phyloP scores from a whole-genome alignment of 163 green algal species.

The Chlorella variabilis region DNA sequence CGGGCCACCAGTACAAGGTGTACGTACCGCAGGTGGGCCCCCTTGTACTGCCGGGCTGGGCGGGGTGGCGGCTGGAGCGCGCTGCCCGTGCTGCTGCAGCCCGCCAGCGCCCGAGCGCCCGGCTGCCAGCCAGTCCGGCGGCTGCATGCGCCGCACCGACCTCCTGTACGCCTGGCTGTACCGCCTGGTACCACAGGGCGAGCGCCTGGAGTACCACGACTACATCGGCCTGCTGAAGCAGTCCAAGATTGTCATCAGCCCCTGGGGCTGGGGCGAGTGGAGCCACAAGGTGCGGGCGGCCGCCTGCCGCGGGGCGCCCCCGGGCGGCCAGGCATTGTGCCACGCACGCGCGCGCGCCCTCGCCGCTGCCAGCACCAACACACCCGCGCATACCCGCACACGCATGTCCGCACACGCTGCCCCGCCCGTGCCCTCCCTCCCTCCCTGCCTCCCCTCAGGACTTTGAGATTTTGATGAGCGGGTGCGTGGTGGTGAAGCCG shows the following conservation, averaged over 20 bases:
- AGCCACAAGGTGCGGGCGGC: conserved; percentile 39
- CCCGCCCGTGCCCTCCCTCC: no score
- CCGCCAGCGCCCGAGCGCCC: no score
- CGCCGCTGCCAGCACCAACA: no score
- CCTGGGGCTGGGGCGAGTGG: conserved; percentile 42
- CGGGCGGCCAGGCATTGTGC: no score
- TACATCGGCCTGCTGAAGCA: conserved; percentile 36
- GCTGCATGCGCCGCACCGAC: no score
- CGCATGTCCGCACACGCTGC: no score
- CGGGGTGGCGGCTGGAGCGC: no score
- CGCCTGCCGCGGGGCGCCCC: neutral
- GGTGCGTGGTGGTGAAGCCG: conserved; percentile 36
- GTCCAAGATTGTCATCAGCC: conserved; percentile 33
- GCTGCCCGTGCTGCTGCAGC: no score
- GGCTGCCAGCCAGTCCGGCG: no score
- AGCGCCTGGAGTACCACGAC: conserved; percentile 35
- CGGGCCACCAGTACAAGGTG: conserved; percentile 33
- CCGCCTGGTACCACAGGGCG: neutral
- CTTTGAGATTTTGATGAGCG: conserved; percentile 39
- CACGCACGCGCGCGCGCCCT: no score
- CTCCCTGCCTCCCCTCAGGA: conserved; percentile 7
- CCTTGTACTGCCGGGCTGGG: no score
- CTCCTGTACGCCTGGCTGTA: neutral
- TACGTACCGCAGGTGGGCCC: conserved; percentile 34
- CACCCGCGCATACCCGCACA: no score